phyloP scores from a whole-genome alignment of 139 green algal species.

The Picochlorum sp. region DNA sequence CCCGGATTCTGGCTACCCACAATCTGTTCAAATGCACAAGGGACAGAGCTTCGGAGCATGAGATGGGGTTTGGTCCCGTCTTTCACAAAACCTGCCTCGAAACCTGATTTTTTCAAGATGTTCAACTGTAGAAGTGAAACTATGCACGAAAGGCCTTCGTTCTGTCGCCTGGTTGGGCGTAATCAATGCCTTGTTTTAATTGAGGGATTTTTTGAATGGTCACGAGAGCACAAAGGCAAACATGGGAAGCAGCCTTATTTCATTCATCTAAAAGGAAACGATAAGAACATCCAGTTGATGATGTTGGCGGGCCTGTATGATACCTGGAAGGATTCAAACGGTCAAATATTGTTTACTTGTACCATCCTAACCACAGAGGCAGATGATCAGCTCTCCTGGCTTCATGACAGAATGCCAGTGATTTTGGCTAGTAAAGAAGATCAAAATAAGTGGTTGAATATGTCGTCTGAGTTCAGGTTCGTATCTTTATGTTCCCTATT shows the following conservation, averaged over 20 bases:
- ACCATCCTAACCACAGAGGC: conserved; percentile 62
- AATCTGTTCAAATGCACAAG: no score
- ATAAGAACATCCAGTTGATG: conserved; percentile 12
- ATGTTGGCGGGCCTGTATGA: conserved; percentile 56
- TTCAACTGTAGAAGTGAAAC: conserved; percentile 57
- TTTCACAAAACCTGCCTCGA: conserved; percentile 48
- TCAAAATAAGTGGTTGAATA: conserved; percentile 31
- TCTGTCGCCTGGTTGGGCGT: conserved; percentile 39
- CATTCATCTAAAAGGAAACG: conserved; percentile 25
- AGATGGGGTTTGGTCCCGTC: conserved; percentile 68
- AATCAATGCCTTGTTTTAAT: conserved; percentile 55
- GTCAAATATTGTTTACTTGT: conserved; percentile 31
- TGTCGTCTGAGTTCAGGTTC: no score
- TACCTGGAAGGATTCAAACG: conserved; percentile 15
- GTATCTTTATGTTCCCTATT: neutral
- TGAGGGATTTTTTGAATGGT: conserved; percentile 80
- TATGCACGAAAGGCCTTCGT: conserved; percentile 47
- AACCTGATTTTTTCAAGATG: conserved; percentile 50
- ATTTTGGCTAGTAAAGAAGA: conserved; percentile 35
- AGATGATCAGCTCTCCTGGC: conserved; percentile 39
- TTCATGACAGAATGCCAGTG: conserved; percentile 78
- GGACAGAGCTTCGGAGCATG: conserved; percentile 41
- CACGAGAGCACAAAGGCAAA: conserved; percentile 14
- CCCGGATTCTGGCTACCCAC: no score
- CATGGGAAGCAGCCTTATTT: conserved; percentile 65